These are phyloP conservation scores for Kurtzmaniella quercitrusa DNA, from an alignment of 1,139 yeast genomes.

Conservation along the genomic window DNA sequence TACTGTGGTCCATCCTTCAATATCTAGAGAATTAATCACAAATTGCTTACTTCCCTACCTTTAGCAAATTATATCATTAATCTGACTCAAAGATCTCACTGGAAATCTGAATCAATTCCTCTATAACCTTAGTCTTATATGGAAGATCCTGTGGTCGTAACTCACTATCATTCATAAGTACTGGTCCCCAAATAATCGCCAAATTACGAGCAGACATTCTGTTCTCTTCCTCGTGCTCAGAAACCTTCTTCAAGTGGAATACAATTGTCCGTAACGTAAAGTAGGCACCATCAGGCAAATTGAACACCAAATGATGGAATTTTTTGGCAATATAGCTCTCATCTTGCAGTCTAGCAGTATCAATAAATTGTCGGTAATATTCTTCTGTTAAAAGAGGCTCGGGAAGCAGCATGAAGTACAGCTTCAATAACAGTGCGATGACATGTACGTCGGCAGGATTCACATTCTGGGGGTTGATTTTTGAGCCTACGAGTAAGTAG, in stretches of 20 bases:
- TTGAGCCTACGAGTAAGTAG: conserved; percentile 40
- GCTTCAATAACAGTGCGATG: conserved; percentile 66
- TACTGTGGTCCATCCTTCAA: neutral
- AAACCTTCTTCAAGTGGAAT: conserved; percentile 78
- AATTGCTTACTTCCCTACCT: too few species aligned
- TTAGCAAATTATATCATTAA: conserved; percentile 15
- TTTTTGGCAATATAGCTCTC: conserved; percentile 61
- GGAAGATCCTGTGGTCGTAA: conserved; percentile 74
- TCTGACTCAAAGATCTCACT: conserved; percentile 80
- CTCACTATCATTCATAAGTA: conserved; percentile 62
- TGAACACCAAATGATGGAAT: conserved; percentile 81
- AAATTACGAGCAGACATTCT: conserved; percentile 79
- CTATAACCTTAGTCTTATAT: conserved; percentile 76
- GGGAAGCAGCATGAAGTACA: conserved; percentile 65
- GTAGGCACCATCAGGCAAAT: conserved; percentile 91
- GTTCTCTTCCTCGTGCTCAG: conserved; percentile 57
- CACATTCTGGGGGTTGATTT: conserved; percentile 41
- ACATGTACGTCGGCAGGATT: conserved; percentile 69
- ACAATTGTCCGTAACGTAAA: conserved; percentile 82
- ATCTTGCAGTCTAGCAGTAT: conserved; percentile 61
- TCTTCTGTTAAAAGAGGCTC: conserved; percentile 63
- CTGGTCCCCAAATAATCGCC: conserved; percentile 94
- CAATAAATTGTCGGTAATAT: conserved; percentile 56
- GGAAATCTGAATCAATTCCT: conserved; percentile 80
- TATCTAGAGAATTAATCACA: too few species aligned